Percentiles rank a stretch among this genome's conserved stretches.
phyloP scores from a whole-genome alignment of 768 basidiomycete genomes.

The Tylopilus plumbeoviolaceoides region DNA sequence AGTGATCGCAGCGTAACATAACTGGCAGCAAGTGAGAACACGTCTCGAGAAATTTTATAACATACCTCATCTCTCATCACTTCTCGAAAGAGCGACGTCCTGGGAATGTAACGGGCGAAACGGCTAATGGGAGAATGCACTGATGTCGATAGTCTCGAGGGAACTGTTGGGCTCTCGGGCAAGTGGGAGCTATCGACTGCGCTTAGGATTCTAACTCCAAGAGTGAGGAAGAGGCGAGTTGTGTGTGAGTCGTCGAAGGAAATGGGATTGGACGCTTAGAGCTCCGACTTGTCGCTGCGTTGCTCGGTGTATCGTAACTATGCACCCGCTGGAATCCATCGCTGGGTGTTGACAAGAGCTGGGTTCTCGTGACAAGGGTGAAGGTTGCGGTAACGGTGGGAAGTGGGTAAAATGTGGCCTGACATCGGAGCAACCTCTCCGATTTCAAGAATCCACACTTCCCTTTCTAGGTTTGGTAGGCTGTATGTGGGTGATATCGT shows the following conservation, averaged over 20 bases:
- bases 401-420: background rate
- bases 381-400: background rate
- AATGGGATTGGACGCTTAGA: background rate
- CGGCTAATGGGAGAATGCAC: conserved; percentile 21
- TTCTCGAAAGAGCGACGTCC: conserved; percentile 49
- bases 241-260: conserved; percentile 6
- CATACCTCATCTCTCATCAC: conserved; percentile 63
- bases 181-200: conserved; percentile 5
- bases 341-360: conserved; percentile 3
- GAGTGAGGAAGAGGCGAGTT: conserved; percentile 7
- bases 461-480: conserved; percentile 4
- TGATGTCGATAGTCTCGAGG: conserved; percentile 15
- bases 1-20: conserved; percentile 53
- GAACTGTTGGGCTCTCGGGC: background rate
- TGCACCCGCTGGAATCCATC: background rate
- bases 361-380: conserved; percentile 2
- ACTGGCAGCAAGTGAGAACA: conserved; percentile 27
- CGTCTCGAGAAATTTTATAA: background rate
- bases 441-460: conserved; percentile 19
- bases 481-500: conserved; percentile 31
- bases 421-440: conserved; percentile 46
- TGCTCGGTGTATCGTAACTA: background rate
- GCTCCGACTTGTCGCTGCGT: background rate
- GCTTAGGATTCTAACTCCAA: conserved; percentile 14
- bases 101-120: conserved; percentile 46